These are phyloP conservation scores for Anaeromyces robustus DNA, from an alignment of 192 early-diverging fungal species.

Conservation along the genomic window DNA sequence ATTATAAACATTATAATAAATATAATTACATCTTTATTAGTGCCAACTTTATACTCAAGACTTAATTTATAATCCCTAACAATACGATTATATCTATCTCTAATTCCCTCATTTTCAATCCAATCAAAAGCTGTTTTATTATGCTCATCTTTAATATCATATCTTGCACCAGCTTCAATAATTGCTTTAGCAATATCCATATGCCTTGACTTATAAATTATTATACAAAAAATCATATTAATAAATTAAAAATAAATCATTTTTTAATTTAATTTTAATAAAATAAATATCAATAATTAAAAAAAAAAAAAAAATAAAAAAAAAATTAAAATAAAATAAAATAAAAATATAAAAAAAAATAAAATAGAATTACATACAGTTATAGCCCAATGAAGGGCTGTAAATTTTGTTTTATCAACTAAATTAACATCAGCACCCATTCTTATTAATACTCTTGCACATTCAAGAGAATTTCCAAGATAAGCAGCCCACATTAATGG, in stretches of 20 bases:
- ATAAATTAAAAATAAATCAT: no score
- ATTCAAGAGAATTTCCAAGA: conserved; percentile 54
- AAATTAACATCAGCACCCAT: conserved; percentile 52
- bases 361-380: conserved; percentile 5
- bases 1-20: not conserved
- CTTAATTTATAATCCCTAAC: conserved; percentile 8
- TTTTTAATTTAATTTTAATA: not conserved
- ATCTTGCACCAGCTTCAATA: conserved; percentile 55
- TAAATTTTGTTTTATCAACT: conserved; percentile 55
- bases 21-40: not conserved
- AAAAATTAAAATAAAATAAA: conserved; percentile 1
- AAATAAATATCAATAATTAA: not conserved
- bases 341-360: not conserved
- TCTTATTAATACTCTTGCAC: conserved; percentile 51
- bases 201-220: conserved; percentile 22
- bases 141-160: conserved; percentile 42
- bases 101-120: conserved; percentile 47
- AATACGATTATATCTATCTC: conserved; percentile 16
- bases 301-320: no score
- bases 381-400: conserved; percentile 84
- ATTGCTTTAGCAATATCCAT: conserved; percentile 37
- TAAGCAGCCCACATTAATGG: conserved; percentile 92
- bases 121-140: conserved; percentile 74
- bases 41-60: conserved; percentile 5
- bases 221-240: no score